Evolutionary conservation across 208 protist species (phyloP).

Genomic region (Leishmania tarentolae): DNA sequence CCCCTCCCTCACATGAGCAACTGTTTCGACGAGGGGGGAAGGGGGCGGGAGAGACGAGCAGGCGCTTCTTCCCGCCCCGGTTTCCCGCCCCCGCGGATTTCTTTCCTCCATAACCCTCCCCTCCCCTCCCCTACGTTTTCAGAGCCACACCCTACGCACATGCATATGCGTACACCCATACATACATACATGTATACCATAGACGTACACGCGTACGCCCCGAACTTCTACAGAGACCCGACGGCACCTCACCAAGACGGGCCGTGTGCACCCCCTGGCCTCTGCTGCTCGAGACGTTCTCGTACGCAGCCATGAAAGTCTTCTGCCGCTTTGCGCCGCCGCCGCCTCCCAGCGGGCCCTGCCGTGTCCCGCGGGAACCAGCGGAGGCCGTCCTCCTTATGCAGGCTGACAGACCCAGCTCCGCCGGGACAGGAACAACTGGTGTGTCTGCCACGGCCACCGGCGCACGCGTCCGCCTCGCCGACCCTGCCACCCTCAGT

Average conservation of each 20-base stretch:
- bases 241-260: background rate
- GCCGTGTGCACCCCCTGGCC: background rate
- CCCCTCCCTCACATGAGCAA: background rate
- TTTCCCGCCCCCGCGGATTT: background rate
- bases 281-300: background rate
- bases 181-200: background rate
- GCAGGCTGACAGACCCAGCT: conserved; percentile 7
- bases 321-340: conserved; percentile 57
- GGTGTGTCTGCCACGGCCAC: background rate
- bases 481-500: conserved; percentile 42
- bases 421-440: background rate
- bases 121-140: background rate
- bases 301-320: conserved; percentile 41
- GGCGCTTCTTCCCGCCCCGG: background rate
- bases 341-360: background rate
- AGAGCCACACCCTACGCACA: background rate
- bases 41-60: background rate
- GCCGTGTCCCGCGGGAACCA: background rate
- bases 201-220: background rate
- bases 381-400: conserved; percentile 20
- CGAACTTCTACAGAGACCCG: background rate
- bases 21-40: background rate
- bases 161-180: background rate
- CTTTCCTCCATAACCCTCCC: background rate
- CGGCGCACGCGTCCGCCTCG: conserved; percentile 22